Percentiles rank a stretch among this genome's conserved stretches.
Conservation (phyloP, 176 grass and related monocot species). For the Oryza brachyantha region DNA sequence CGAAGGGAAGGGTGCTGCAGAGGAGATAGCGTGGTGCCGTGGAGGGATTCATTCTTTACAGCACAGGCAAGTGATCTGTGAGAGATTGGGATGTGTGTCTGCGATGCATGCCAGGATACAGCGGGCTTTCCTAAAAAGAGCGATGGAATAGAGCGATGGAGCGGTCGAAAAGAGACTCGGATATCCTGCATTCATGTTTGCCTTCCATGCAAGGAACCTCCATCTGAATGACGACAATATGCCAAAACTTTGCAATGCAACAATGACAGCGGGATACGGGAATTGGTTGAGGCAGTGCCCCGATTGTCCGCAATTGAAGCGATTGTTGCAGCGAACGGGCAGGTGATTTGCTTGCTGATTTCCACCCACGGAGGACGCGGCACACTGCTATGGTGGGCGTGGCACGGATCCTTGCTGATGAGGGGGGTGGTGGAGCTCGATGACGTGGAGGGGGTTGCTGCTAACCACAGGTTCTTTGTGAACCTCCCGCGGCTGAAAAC, state of each 20-base stretch:
- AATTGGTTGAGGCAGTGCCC: too few relatives aligned
- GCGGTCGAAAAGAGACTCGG: neutral
- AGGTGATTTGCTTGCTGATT: too few relatives aligned
- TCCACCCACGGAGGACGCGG: too few relatives aligned
- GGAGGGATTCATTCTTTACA: conserved; percentile 5
- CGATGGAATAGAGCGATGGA: neutral
- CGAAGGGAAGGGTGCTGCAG: neutral
- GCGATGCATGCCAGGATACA: neutral
- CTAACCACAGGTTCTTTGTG: too few relatives aligned
- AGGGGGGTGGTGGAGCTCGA: too few relatives aligned
- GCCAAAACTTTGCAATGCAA: neutral
- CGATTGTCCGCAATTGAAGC: too few relatives aligned
- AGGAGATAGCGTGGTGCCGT: neutral
- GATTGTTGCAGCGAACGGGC: too few relatives aligned
- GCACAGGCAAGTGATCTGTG: neutral
- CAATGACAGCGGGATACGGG: neutral
- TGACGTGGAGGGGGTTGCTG: too few relatives aligned
- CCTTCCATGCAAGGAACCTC: conserved; percentile 3
- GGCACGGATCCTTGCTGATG: too few relatives aligned
- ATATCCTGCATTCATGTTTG: neutral
- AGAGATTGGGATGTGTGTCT: neutral
- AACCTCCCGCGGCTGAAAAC: too few relatives aligned
- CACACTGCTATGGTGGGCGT: too few relatives aligned
- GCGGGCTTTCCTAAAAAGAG: conserved; percentile 35
- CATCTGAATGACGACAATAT: neutral